phyloP scores from a whole-genome alignment of 2,329 filamentous ascomycete species.

The Botryotinia narcissicola region DNA sequence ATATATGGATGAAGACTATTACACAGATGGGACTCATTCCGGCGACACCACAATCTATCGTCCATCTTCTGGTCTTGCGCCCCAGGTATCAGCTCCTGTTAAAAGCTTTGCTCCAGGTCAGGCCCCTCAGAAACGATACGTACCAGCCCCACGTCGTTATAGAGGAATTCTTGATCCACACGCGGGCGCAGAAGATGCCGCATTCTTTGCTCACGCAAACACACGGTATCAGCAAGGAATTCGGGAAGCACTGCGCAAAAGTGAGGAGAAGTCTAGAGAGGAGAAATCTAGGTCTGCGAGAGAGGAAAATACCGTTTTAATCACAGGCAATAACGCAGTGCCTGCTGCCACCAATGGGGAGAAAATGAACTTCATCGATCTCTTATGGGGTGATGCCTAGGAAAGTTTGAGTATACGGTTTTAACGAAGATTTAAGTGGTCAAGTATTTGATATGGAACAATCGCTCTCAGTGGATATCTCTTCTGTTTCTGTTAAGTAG shows the following conservation, averaged over 20 bases:
- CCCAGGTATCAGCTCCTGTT: neutral
- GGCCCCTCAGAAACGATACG: neutral
- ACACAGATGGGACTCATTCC: neutral
- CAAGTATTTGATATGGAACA: rapidly evolving
- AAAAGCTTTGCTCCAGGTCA: neutral
- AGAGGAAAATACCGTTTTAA: neutral
- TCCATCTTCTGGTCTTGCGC: neutral
- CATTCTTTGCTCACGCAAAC: neutral
- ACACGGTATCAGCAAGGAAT: neutral
- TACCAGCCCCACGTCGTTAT: neutral
- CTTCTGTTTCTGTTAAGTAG: neutral
- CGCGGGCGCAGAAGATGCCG: neutral
- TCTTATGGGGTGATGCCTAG: neutral
- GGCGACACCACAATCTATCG: neutral
- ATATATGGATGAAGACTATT: neutral
- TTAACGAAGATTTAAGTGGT: neutral
- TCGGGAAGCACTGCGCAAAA: neutral
- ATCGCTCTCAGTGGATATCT: rapidly evolving
- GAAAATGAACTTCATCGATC: neutral
- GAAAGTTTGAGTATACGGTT: no score
- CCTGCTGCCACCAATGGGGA: no score
- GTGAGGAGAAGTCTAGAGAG: neutral
- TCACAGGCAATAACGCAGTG: no score
- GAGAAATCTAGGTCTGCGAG: neutral
- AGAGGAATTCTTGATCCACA: neutral